phyloP scores from a whole-genome alignment of 257 asterid species.

The Craterostigma plantagineum region DNA sequence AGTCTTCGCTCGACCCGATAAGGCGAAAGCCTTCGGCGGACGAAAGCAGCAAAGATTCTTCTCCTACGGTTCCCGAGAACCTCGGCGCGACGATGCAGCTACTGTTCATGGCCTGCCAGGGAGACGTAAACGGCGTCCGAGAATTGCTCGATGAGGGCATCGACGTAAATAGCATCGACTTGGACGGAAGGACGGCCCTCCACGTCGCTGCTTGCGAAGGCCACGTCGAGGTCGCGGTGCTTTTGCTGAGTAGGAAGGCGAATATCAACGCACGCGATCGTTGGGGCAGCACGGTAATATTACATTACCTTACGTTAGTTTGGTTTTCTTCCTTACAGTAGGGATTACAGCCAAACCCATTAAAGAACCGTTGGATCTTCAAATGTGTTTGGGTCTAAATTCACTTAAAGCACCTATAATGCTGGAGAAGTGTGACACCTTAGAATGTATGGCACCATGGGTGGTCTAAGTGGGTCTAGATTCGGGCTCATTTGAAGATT shows the following conservation, averaged over 20 bases:
- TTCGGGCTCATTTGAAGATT: no score
- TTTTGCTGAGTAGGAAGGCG: constrained; percentile 54
- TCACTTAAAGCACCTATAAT: no score
- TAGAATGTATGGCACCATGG: no score
- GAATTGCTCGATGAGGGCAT: constrained; percentile 72
- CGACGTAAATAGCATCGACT: constrained; percentile 84
- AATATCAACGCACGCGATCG: constrained; percentile 93
- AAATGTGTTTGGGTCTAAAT: no score
- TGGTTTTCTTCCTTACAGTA: no score
- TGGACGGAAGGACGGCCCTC: constrained; percentile 94
- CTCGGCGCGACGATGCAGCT: constrained; percentile 85
- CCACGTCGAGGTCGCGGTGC: constrained; percentile 62
- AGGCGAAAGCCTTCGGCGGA: constrained; percentile 91
- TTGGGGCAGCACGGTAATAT: constrained; percentile 94
- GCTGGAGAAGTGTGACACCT: no score
- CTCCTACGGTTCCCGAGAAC: constrained; percentile 55
- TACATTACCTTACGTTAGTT: no score
- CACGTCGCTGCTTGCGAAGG: constrained; percentile 94
- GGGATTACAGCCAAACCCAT: no score
- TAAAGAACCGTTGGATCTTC: no score
- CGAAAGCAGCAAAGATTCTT: constrained; percentile 15
- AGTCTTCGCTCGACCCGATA: constrained; percentile 73
- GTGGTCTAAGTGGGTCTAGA: no score
- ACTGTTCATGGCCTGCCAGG: constrained; percentile 63
- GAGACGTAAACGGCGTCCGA: constrained; percentile 55